These are phyloP conservation scores for Extremus antarcticus DNA, from an alignment of 495 filamentous ascomycete genomes.

Conservation along the genomic window DNA sequence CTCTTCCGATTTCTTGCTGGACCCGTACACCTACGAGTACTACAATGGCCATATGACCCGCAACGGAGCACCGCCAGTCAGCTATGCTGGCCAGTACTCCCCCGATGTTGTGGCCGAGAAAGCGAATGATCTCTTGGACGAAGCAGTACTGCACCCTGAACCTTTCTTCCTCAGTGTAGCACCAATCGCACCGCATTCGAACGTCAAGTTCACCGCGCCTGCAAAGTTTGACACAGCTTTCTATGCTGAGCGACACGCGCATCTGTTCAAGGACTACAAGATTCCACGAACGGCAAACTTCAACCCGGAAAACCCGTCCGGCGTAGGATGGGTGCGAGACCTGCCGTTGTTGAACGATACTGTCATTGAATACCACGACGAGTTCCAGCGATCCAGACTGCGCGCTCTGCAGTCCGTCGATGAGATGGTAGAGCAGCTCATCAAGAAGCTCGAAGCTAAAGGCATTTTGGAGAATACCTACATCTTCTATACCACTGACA, in stretches of 20 bases:
- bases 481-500: constrained; percentile 59
- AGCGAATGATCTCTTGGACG: constrained; percentile 49
- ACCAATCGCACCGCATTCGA: constrained; percentile 51
- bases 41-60: constrained; percentile 53
- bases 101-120: constrained; percentile 52
- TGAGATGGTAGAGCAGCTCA: constrained; percentile 50
- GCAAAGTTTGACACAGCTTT: constrained; percentile 6
- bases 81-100: constrained; percentile 34
- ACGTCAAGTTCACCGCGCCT: not conserved
- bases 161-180: constrained; percentile 60
- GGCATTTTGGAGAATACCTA: constrained; percentile 54
- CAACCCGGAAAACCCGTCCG: constrained; percentile 32
- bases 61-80: constrained; percentile 38
- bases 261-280: constrained; percentile 36
- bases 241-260: constrained; percentile 26
- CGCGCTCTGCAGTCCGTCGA: constrained; percentile 55
- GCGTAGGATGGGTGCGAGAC: constrained; percentile 49
- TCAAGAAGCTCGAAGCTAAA: constrained; percentile 38
- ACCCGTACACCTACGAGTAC: constrained; percentile 61
- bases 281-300: constrained; percentile 43
- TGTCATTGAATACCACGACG: constrained; percentile 51
- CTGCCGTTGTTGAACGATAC: constrained; percentile 41
- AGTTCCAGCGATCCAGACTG: constrained; percentile 53
- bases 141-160: constrained; percentile 38
- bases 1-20: constrained; percentile 49